Evolutionary conservation across 2,329 filamentous ascomycete species (phyloP), one percentile per base, ranked within the genome.

Genomic region (Tolypocladium album): DNA sequence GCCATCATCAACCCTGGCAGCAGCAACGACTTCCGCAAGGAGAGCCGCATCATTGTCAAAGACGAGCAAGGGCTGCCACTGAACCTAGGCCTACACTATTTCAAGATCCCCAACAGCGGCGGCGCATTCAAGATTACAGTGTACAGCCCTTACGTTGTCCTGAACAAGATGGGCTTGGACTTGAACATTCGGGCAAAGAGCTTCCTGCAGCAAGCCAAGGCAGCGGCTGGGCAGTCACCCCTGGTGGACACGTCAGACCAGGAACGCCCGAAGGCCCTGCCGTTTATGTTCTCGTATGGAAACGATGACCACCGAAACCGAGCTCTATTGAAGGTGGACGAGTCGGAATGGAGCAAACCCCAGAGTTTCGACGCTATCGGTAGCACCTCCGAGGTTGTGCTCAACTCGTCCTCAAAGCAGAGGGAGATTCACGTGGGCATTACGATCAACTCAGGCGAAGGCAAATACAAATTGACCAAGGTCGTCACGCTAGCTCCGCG

Each of bases 311-410:
- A 90, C 66, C 90, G 91, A 67, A 99, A 99, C 72, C 86, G 94
- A 65, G 92, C 91, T 8, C 78, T 96, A 53, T 78, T 99, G 61
- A 95, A 90, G 75, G 85, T 97, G 47, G 91, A 89, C 6, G 89
- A 95, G 59, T 97, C 94, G 0, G 84, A 87, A 62, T 99, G 94
- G 95, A 97, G 94, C 76, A 96, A 94, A 71, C 91, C 93, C 0
- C 93, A 97, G 71, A 97, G 91, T 81, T 96, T 99, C 67, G 95
- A 99, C 70, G 94, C 94, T 24, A 94, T 99, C 64, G 94, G 94
- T 39, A 97, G 93, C 68, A 92, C 88, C 0, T 88, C 91, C 20
- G 92, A 97, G 67, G 89, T 96, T 42, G 84, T 94, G 40, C 80
- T 99, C 40, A 88, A 89, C 57, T 90, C 92, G 0, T 76, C 82